Percentiles rank a stretch among this genome's conserved stretches.
Conservation (phyloP, 371 early-diverging fungal genomes). For the Lichtheimia corymbifera region DNA sequence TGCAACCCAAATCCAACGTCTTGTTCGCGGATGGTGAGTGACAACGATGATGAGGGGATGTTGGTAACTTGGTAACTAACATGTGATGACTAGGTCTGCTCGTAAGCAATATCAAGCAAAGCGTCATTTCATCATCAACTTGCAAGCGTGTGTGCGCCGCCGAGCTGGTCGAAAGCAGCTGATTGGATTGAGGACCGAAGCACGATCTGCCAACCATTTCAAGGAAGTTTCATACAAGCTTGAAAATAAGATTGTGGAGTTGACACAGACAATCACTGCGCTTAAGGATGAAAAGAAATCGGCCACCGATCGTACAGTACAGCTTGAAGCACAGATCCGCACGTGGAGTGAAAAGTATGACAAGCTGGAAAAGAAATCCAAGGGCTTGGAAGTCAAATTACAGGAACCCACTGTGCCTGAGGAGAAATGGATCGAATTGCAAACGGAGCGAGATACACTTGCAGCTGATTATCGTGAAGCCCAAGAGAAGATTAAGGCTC, state of each 20-base stretch:
- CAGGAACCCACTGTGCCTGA: constrained; percentile 67
- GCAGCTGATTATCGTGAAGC: constrained; percentile 47
- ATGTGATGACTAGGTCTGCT: constrained; percentile 38
- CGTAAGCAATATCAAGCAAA: constrained; percentile 60
- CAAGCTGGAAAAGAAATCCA: constrained; percentile 51
- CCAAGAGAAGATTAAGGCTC: constrained; percentile 57
- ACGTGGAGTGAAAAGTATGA: constrained; percentile 77
- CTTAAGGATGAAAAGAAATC: constrained; percentile 71
- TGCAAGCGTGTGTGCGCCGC: constrained; percentile 88
- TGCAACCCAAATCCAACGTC: constrained; percentile 76
- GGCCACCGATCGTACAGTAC: constrained; percentile 53
- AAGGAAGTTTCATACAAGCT: constrained; percentile 94
- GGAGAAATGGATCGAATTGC: constrained; percentile 60
- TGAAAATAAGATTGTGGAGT: constrained; percentile 93
- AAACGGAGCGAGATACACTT: constrained; percentile 48
- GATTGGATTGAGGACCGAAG: constrained; percentile 76
- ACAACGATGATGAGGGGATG: too few relatives aligned
- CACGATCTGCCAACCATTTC: constrained; percentile 87
- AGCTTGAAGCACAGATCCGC: constrained; percentile 72
- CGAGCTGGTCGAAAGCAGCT: constrained; percentile 69
- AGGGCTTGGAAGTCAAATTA: constrained; percentile 48
- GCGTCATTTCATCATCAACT: constrained; percentile 60
- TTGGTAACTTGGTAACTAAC: too few relatives aligned
- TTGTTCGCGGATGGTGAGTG: constrained; percentile 59
- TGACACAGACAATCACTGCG: constrained; percentile 79